Conservation (phyloP, 2,329 filamentous ascomycete genomes). For the Hypoxylon rubiginosum region DNA sequence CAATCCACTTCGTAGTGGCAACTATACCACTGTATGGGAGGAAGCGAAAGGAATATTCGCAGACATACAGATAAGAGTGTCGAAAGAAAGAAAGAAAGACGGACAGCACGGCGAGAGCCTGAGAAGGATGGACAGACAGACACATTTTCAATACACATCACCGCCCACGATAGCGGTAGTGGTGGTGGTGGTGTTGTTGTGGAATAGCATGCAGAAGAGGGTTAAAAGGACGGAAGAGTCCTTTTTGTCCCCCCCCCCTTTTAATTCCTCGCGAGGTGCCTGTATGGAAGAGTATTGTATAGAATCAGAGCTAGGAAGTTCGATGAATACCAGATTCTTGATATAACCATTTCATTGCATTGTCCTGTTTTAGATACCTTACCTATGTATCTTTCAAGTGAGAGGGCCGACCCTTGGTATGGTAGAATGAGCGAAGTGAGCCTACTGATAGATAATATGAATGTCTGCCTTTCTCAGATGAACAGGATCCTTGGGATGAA, state of each 20-base stretch:
- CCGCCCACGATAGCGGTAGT: not conserved
- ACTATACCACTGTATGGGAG: not conserved
- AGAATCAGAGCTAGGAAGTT: slow-evolving; percentile 37
- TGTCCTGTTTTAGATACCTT: not conserved
- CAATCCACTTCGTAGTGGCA: not conserved
- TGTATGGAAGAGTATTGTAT: slow-evolving; percentile 31
- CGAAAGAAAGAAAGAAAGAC: no score
- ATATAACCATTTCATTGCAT: slow-evolving; percentile 5
- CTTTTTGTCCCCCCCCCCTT: no score
- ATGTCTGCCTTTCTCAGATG: no score
- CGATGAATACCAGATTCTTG: slow-evolving; percentile 38
- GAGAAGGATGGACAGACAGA: no score
- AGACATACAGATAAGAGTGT: not conserved
- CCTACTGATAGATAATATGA: not conserved
- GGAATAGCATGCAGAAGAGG: not conserved
- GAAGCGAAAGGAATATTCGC: not conserved
- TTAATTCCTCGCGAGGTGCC: not conserved
- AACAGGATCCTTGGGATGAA: no score
- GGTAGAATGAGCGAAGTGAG: not conserved
- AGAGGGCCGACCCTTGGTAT: not conserved
- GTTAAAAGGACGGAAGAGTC: not conserved
- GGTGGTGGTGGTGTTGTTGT: not conserved
- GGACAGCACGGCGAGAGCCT: not conserved
- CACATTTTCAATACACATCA: no score
- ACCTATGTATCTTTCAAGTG: not conserved